phyloP scores from a whole-genome alignment of 345 rosid species.

The Gossypium anomalum region DNA sequence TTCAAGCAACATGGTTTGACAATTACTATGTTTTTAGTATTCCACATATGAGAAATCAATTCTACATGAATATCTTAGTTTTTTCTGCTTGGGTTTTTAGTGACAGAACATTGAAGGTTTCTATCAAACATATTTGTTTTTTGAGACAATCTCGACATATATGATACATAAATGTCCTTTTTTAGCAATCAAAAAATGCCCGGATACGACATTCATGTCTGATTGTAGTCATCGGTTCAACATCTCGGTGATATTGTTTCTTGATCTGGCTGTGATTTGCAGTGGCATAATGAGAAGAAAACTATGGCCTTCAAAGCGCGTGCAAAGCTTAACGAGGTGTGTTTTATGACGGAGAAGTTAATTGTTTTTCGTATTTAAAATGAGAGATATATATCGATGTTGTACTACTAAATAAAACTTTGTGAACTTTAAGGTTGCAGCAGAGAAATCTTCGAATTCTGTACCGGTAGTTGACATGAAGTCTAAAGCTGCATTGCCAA shows the following conservation, averaged over 20 bases:
- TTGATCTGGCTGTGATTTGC: constrained; percentile 14
- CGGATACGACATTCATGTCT: background rate
- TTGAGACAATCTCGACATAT: too few relatives aligned
- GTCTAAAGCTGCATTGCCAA: constrained; percentile 17
- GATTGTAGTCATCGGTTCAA: background rate
- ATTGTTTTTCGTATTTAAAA: background rate
- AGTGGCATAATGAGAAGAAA: constrained; percentile 42
- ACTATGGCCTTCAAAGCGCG: constrained; percentile 32
- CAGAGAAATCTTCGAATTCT: constrained; percentile 49
- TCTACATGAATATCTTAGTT: too few relatives aligned
- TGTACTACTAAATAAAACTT: background rate
- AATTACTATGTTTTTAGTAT: too few relatives aligned
- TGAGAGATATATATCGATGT: background rate
- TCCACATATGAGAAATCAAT: too few relatives aligned
- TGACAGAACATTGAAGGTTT: background rate
- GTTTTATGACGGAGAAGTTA: constrained; percentile 9
- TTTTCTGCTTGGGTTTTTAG: too few relatives aligned
- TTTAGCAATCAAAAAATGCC: background rate
- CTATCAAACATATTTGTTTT: background rate
- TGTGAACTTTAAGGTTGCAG: constrained; percentile 36
- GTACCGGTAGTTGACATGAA: constrained; percentile 22
- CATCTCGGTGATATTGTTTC: background rate
- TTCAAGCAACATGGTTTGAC: too few relatives aligned
- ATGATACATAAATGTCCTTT: background rate
- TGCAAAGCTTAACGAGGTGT: constrained; percentile 61